phyloP scores from a whole-genome alignment of 176 grass and related monocot species.

The Pontederia crassipes region DNA sequence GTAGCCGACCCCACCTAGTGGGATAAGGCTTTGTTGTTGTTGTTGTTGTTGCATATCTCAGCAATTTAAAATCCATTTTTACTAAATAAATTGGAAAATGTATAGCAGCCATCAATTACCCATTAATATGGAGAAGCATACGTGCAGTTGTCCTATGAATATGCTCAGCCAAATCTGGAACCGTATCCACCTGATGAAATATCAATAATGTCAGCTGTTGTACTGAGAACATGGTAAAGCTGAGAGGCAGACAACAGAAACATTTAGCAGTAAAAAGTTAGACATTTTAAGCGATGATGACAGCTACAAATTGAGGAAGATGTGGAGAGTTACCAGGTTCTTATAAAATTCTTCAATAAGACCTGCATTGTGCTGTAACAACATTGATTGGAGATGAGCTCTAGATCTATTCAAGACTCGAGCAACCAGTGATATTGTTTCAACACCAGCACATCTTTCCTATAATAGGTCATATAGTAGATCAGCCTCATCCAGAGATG shows the following conservation, averaged over 20 bases:
- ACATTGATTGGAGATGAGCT: constrained; percentile 61
- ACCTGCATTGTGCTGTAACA: constrained; percentile 62
- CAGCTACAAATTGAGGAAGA: neutral
- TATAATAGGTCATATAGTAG: constrained; percentile 13
- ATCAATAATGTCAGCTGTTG: neutral
- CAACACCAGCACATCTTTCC: constrained; percentile 86
- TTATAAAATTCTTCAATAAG: constrained; percentile 78
- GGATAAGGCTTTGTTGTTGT: no score
- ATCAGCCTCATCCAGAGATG: neutral
- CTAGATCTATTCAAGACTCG: constrained; percentile 79
- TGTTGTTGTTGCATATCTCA: no score
- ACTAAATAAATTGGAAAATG: no score
- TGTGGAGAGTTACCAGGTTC: constrained; percentile 45
- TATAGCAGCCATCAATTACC: constrained; percentile 26
- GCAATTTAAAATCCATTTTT: no score
- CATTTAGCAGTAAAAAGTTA: no score
- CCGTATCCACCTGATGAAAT: constrained; percentile 75
- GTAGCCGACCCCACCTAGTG: no score
- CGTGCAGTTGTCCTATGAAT: constrained; percentile 87
- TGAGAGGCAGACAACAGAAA: no score
- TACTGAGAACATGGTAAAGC: no score
- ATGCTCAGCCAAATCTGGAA: constrained; percentile 79
- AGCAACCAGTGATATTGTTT: constrained; percentile 86
- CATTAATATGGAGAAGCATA: constrained; percentile 94
- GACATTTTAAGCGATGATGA: neutral